Conservation (phyloP, 2,329 filamentous ascomycete species). For the Xylaria sp. region DNA sequence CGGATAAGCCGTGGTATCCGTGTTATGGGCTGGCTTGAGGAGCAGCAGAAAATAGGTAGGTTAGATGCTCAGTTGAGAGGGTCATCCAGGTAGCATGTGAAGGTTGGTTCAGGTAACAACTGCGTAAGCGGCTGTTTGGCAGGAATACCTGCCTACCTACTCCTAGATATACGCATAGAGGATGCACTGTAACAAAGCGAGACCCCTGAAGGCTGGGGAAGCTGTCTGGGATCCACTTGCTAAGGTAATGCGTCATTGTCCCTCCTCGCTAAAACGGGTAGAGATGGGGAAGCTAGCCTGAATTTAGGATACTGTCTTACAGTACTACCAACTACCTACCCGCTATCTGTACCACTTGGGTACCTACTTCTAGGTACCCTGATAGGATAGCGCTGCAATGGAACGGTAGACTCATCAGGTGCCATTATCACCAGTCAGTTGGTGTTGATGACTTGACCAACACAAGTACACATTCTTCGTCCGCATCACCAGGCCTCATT, state of each 20-base stretch:
- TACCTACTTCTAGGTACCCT: background rate
- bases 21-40: background rate
- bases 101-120: slow-evolving; percentile 16
- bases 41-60: slow-evolving; percentile 4
- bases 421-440: background rate
- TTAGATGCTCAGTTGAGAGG: background rate
- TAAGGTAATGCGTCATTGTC: slow-evolving; percentile 33
- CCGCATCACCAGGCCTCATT: background rate
- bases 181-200: background rate
- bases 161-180: too few relatives aligned
- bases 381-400: background rate
- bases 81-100: slow-evolving; percentile 40
- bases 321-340: background rate
- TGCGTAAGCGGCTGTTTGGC: too few relatives aligned
- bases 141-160: too few relatives aligned
- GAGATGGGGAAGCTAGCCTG: slow-evolving; percentile 3
- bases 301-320: slow-evolving; percentile 3
- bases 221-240: background rate
- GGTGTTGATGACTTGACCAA: background rate
- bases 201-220: slow-evolving; percentile 33
- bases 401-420: background rate
- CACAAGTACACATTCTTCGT: background rate
- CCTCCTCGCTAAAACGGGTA: slow-evolving; percentile 6
- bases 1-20: slow-evolving; percentile 11
- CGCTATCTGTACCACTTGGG: background rate